Conservation (phyloP, 2,329 filamentous ascomycete genomes). For the Moelleriella libera region DNA sequence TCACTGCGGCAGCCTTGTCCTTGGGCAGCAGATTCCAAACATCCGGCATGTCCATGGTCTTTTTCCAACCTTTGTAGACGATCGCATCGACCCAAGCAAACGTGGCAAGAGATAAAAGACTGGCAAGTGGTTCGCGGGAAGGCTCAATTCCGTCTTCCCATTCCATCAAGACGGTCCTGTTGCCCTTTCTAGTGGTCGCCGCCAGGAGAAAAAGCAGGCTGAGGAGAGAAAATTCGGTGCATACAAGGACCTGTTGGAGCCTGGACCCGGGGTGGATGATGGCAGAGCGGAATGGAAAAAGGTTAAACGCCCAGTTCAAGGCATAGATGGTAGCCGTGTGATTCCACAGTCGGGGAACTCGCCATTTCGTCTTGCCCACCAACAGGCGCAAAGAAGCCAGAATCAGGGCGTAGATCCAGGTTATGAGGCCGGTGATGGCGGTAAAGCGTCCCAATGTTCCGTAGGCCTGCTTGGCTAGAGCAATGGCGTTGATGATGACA, state of each 20-base stretch:
- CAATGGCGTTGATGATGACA: slow-evolving; percentile 52
- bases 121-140: slow-evolving; percentile 74
- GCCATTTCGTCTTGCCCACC: slow-evolving; percentile 50
- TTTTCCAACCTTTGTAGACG: slow-evolving; percentile 77
- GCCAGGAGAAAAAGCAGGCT: slow-evolving; percentile 64
- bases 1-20: slow-evolving; percentile 72
- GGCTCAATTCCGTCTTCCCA: slow-evolving; percentile 83
- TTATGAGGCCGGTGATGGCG: slow-evolving; percentile 51
- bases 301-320: slow-evolving; percentile 62
- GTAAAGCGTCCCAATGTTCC: slow-evolving; percentile 42
- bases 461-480: slow-evolving; percentile 47
- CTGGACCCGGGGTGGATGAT: slow-evolving; percentile 61
- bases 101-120: slow-evolving; percentile 72
- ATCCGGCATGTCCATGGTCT: slow-evolving; percentile 66
- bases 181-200: slow-evolving; percentile 76
- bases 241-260: slow-evolving; percentile 48
- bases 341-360: slow-evolving; percentile 69
- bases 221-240: slow-evolving; percentile 61
- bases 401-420: slow-evolving; percentile 69
- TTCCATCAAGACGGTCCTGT: slow-evolving; percentile 75
- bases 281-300: slow-evolving; percentile 72
- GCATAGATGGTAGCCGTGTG: slow-evolving; percentile 80
- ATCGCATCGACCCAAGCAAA: slow-evolving; percentile 87
- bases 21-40: slow-evolving; percentile 86
- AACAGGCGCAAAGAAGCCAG: slow-evolving; percentile 61